phyloP scores from a whole-genome alignment of 2,329 filamentous ascomycete genomes.

The Aspergillus fijiensis region DNA sequence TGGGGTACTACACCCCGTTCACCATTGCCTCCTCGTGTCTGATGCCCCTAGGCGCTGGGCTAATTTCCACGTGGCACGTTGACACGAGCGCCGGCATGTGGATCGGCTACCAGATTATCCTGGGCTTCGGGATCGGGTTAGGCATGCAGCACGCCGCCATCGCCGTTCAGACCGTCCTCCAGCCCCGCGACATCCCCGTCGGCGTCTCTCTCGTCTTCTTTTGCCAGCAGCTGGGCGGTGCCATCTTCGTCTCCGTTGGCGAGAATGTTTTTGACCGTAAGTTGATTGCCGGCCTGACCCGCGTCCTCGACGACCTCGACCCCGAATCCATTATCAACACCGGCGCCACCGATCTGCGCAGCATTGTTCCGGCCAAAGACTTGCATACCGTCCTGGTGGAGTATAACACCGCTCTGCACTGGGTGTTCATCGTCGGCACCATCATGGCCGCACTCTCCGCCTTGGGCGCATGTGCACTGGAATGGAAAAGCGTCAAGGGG shows the following conservation, averaged over 20 bases:
- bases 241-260: conserved; percentile 34
- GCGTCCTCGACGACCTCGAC: too few relatives aligned
- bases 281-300: too few relatives aligned
- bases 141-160: conserved; percentile 38
- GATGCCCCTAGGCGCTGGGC: conserved; percentile 34
- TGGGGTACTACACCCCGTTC: conserved; percentile 42
- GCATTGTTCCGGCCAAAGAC: too few relatives aligned
- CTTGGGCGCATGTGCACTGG: too few relatives aligned
- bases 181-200: conserved; percentile 32
- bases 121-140: conserved; percentile 37
- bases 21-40: conserved; percentile 33
- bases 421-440: too few relatives aligned
- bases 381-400: too few relatives aligned
- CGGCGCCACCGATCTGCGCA: too few relatives aligned
- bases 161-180: conserved; percentile 36
- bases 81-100: conserved; percentile 32
- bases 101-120: conserved; percentile 42
- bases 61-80: conserved; percentile 36
- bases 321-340: too few relatives aligned
- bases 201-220: conserved; percentile 39
- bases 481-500: too few relatives aligned
- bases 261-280: too few relatives aligned
- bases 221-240: conserved; percentile 36
- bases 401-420: too few relatives aligned
- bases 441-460: too few relatives aligned